Base-by-base conservation (phyloP, 441 rosid genomes). In the Populus tomentosa region DNA sequence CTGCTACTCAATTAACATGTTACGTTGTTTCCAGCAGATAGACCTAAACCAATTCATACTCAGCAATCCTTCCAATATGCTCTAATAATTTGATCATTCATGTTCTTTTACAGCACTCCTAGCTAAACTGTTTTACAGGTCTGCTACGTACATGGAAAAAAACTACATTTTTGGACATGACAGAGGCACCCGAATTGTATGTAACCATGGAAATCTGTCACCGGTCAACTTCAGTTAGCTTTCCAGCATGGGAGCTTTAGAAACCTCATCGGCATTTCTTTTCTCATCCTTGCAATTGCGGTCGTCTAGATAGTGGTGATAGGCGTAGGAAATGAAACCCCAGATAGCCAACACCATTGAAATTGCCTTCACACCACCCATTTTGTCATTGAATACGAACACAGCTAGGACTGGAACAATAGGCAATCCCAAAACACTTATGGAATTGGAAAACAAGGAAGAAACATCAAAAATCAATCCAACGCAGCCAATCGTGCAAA, bases 401-500 rank as follows among this genome's bases (percentile, higher is more conserved):
- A 88, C 86, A 6, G 89, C 90, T 8, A 84, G 11, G 53, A 88
- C 72, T 7, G 90, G 89, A 73, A 82, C 82, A 13, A 90, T 78
- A 3, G 97, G 95, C 64, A 89, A 78, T 1, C 89, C 94, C 26
- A 90, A 14, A 32, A 81, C 87, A 63, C 90, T 81, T 28, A 90
- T 84, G 26, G 86, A 86, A 73, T 92, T 90, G 20, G 90, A 86
- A 79, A 92, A 92, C 63, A 92, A 72, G 9, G 95, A 87, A 46
- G 92, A 89, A 26, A 87, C 86, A 80, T 91, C 87, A 46, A 86
- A 86, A 73, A 92, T 82, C 83, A 92, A 78, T 50, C 95, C 93
- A 1, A 71, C 65, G 0, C 70, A 7, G 1, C 89, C 87, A 24
- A 88, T 67, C 0, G 80, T 1, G 38, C 59, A 85, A 13, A 88